These are phyloP conservation scores for Pleomassaria siparia DNA, from an alignment of 2,329 filamentous ascomycete genomes.

Conservation along the genomic window DNA sequence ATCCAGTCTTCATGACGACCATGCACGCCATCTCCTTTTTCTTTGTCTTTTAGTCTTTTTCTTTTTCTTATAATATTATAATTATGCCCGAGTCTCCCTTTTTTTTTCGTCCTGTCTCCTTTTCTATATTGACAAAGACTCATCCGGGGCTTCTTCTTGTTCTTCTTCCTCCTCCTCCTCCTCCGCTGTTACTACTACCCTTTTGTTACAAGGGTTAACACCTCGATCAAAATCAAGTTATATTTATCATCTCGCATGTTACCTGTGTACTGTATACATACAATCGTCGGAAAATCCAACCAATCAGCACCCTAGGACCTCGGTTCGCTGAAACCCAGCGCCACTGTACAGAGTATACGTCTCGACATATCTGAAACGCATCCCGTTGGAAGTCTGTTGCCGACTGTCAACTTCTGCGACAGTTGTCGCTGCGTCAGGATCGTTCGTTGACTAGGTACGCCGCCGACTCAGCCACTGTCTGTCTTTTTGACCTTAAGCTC, in stretches of 20 bases:
- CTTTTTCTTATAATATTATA: neutral
- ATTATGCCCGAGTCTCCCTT: no score
- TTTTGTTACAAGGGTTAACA: no score
- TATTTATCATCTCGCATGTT: neutral
- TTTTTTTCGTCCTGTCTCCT: no score
- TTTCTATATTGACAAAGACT: no score
- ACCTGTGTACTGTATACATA: no score
- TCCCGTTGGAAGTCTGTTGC: neutral
- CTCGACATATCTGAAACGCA: slow-evolving; percentile 6
- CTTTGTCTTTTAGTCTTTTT: neutral
- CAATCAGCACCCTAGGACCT: neutral
- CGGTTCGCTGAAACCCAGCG: slow-evolving; percentile 3
- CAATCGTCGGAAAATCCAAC: neutral
- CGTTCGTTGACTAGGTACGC: neutral
- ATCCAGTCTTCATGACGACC: neutral
- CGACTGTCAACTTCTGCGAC: neutral
- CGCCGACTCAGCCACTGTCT: slow-evolving; percentile 1
- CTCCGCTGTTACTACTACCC: no score
- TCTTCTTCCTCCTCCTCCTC: no score
- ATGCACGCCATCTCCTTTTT: neutral
- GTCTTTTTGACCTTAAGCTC: neutral
- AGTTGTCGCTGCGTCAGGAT: neutral
- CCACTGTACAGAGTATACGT: no score
- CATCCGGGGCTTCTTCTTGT: no score
- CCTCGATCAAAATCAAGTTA: no score